These are phyloP conservation scores for Ceratonia siliqua DNA, from an alignment of 306 rosid genomes.

Conservation along the genomic window DNA sequence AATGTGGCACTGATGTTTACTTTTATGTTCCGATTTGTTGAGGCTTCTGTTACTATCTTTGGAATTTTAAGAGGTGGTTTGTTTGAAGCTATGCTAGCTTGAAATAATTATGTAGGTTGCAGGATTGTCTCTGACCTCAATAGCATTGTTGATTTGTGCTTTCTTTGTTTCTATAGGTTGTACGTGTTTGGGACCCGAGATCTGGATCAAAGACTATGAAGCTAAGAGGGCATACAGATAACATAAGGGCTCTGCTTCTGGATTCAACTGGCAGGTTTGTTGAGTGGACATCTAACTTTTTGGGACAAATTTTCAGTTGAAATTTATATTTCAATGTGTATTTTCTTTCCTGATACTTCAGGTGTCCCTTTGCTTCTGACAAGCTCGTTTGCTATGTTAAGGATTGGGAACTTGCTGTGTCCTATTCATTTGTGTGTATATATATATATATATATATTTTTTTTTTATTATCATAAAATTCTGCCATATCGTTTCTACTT, in stretches of 20 bases:
- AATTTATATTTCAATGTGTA: background rate
- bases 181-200: conserved; percentile 98
- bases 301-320: background rate
- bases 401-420: conserved; percentile 18
- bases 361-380: conserved; percentile 20
- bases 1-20: conserved; percentile 32
- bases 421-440: too few relatives aligned
- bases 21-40: conserved; percentile 22
- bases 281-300: conserved; percentile 29
- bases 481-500: background rate
- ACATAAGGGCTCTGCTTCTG: conserved; percentile 86
- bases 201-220: conserved; percentile 92
- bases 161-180: conserved; percentile 59
- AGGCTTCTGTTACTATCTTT: conserved; percentile 24
- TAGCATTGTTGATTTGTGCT: conserved; percentile 16
- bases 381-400: conserved; percentile 19
- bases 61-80: background rate
- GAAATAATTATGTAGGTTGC: background rate
- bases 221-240: conserved; percentile 94
- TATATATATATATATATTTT: background rate
- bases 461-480: background rate
- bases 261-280: conserved; percentile 96
- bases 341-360: background rate
- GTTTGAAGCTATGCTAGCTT: background rate
- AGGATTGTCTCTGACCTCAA: conserved; percentile 1